Evolutionary conservation across 2,329 filamentous ascomycete genomes (phyloP), one percentile per base, ranked within the genome.

Genomic region (Ascochyta clinopodiicola): DNA sequence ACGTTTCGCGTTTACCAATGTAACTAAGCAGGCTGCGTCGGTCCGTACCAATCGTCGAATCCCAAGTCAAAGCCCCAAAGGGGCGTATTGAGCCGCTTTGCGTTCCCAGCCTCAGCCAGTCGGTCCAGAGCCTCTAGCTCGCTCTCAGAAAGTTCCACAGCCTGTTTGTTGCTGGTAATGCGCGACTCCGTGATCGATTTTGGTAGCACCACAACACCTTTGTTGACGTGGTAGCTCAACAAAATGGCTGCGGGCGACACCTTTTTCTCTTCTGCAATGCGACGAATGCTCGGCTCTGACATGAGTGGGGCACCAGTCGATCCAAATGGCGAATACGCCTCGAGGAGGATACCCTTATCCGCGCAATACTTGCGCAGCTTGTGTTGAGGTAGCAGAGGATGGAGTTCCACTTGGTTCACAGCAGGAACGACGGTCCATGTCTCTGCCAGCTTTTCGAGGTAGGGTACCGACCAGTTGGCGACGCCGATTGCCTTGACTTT

Each of bases 221-320:
- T 47, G 83, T 95, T 91, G 10, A 90, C 95, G 35, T 90, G 85
- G 91, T 92, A 96, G 70, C 91, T 84, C 66, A 96, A 82, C 59
- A 96, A 81, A 35, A 96, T 81, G 81, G 96, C 90, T 12, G 89
- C 88, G 9, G 90, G 82, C 12, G 86, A 85, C 29, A 88, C 82
- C 3, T 85, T 81, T 6, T 85, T 81, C 62, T 84, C 81, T 64
- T 83, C 78, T 34, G 88, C 88, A 62, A 43, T 88, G 87, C 64
- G 24, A 7, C 38, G 38, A 42, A 42, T 42, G 6, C 85, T 82
- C 72, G 88, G 80, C 27, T 38, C 15, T 8, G 43, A 56, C 42
- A 40, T 49, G 42, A 50, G 12, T 27, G 45, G 34, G 27, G 34
- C 40, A 36, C 45, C 38, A 29, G 38, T 42, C 24, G 38, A 42